A percentile compares a stretch with the other conserved stretches of the same genome.
Evolutionary conservation across 805 yeast species (phyloP).

Genomic region (Ogataea ramenticola): DNA sequence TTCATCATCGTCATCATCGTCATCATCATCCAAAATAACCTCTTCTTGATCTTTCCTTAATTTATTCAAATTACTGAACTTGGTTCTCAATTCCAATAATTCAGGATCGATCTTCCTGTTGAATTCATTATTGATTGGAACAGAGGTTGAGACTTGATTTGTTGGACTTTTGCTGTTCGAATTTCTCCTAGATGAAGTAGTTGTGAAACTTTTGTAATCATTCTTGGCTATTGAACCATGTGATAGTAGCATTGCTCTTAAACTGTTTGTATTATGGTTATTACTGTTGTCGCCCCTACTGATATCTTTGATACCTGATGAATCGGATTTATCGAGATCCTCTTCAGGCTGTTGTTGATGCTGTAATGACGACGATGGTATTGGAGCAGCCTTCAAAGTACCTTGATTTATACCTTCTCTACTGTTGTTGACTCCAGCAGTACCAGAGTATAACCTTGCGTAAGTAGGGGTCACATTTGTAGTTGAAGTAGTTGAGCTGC

Average conservation of each 20-base stretch:
- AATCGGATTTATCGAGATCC: background rate
- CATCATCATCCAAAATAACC: conserved; percentile 1
- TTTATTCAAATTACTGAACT: background rate
- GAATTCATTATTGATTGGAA: background rate
- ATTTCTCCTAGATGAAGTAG: background rate
- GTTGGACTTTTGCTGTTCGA: background rate
- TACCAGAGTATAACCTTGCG: conserved; percentile 7
- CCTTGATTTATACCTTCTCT: background rate
- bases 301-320: background rate
- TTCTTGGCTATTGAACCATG: background rate
- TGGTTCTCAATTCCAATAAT: conserved; percentile 20
- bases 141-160: background rate
- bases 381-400: background rate
- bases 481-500: conserved; percentile 5
- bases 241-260: background rate
- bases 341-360: background rate
- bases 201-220: background rate
- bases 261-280: background rate
- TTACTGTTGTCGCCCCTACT: background rate
- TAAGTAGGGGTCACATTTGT: conserved; percentile 18
- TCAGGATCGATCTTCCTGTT: conserved; percentile 13
- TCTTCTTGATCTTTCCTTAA: background rate
- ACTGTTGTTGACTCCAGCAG: background rate
- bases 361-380: background rate
- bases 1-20: background rate